Evolutionary conservation across 495 filamentous ascomycete species (phyloP).

Genomic region (Penicillium maclennaniae): DNA sequence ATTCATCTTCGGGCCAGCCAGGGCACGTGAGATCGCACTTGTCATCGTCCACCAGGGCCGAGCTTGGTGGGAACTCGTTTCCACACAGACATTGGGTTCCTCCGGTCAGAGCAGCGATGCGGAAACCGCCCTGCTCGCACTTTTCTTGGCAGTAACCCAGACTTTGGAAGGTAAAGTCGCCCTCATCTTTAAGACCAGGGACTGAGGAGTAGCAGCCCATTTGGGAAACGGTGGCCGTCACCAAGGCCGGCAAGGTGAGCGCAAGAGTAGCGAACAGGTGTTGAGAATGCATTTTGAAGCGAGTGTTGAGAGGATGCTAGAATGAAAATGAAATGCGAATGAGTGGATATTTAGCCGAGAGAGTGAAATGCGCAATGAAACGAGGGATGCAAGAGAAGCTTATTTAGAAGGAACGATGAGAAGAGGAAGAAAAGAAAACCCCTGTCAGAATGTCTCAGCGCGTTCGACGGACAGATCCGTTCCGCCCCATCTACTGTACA

Average conservation of each 20-base stretch:
- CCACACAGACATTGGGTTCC: slow-evolving; percentile 38
- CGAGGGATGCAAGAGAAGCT: slow-evolving; percentile 1
- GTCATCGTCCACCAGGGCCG: slow-evolving; percentile 27
- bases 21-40: slow-evolving; percentile 32
- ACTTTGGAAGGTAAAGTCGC: slow-evolving; percentile 27
- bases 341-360: neutral
- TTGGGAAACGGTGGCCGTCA: slow-evolving; percentile 2
- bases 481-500: slow-evolving; percentile 5
- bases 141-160: slow-evolving; percentile 26
- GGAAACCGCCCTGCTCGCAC: slow-evolving; percentile 25
- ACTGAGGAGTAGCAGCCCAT: slow-evolving; percentile 37
- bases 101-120: slow-evolving; percentile 28
- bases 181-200: slow-evolving; percentile 16
- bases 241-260: slow-evolving; percentile 22
- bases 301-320: neutral
- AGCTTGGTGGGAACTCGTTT: slow-evolving; percentile 25
- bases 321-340: neutral
- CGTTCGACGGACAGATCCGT: slow-evolving; percentile 1
- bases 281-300: slow-evolving; percentile 15
- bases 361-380: slow-evolving; percentile 8
- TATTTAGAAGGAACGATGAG: neutral
- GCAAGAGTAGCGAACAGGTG: slow-evolving; percentile 23
- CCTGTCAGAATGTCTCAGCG: neutral
- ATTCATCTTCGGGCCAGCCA: slow-evolving; percentile 29
- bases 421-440: neutral